Evolutionary conservation across 1,139 yeast genomes (phyloP).

Genomic region (Geotrichum bryndzae): DNA sequence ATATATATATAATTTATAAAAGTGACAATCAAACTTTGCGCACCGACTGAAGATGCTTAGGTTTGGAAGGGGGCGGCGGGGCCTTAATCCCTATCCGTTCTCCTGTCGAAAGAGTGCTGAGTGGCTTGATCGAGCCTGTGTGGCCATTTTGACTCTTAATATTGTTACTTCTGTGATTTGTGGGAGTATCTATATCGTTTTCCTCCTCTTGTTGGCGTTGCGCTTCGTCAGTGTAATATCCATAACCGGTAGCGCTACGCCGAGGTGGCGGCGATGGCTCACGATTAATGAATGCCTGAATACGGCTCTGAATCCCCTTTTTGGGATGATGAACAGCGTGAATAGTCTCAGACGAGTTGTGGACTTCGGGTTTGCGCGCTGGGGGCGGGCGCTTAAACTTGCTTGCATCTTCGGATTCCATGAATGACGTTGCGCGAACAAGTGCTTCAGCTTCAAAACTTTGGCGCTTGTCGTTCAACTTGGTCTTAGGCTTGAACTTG

Average conservation of each 20-base stretch:
- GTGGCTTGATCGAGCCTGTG: not conserved
- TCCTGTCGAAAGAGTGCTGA: not conserved
- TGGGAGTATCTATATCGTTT: not conserved
- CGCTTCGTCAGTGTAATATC: slow-evolving; percentile 51
- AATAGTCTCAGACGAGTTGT: not conserved
- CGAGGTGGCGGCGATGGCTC: slow-evolving; percentile 44
- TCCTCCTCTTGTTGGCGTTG: not conserved
- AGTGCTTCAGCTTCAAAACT: slow-evolving; percentile 8
- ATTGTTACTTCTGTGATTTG: not conserved
- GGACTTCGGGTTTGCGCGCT: not conserved
- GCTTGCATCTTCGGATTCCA: slow-evolving; percentile 22
- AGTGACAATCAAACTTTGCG: not conserved
- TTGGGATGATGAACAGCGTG: not conserved
- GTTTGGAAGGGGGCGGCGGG: slow-evolving; percentile 54
- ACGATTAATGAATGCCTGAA: slow-evolving; percentile 51
- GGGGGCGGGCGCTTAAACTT: slow-evolving; percentile 17
- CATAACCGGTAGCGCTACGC: slow-evolving; percentile 70
- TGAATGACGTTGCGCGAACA: slow-evolving; percentile 5
- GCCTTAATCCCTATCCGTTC: not conserved
- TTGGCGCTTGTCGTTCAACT: not conserved
- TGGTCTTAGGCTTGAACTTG: slow-evolving; percentile 9
- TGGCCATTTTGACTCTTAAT: not conserved
- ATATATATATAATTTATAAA: not conserved
- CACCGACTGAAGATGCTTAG: slow-evolving; percentile 44
- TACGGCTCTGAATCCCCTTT: slow-evolving; percentile 50